Evolutionary conservation across 2,329 filamentous ascomycete species (phyloP), one percentile per base, ranked within the genome.

Genomic region (Ascosphaera acerosa): DNA sequence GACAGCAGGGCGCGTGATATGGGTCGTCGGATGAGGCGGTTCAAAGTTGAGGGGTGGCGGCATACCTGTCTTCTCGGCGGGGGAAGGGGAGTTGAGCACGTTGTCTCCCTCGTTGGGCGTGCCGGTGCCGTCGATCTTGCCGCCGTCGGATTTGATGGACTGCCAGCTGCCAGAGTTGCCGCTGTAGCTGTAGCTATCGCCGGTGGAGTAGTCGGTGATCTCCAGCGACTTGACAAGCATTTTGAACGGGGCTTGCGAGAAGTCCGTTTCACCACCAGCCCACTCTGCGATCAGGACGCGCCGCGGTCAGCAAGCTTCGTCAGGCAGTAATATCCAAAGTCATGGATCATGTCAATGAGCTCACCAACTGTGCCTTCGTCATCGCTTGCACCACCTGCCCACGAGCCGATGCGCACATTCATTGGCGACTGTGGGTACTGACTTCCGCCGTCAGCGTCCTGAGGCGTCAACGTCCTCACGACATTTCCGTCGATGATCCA

Each of bases 391-490:
- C 87, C 87, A 44, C 81, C 87, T 32, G 78, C 71, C 87, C 87
- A 97, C 34, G 75, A 60, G 36, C 87, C 87, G 42, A 94, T 70
- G 53, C 84, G 89, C 54, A 94, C 57, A 53, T 81, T 75, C 80
- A 91, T 91, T 3, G 87, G 87, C 1, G 81, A 81, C 55, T 97
- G 87, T 5, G 87, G 87, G 47, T 89, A 97, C 52, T 90, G 76
- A 38, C 47, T 44, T 23, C 61, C 64, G 30, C 81, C 47, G 37
- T 72, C 65, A 36, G 82, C 76, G 32, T 76, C 70, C 31, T 55
- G 59, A 25, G 68, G 65, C 29, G 63, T 70, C 35, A 92, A 62
- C 7, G 76, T 75, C 35, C 87, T 73, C 30, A 92, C 67, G 4
- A 74, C 70, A 10, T 61, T 66, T 34, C 73, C 76, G 46, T 76